phyloP scores from a whole-genome alignment of 352 stramenopile genomes.

The Albugo laibachii region DNA sequence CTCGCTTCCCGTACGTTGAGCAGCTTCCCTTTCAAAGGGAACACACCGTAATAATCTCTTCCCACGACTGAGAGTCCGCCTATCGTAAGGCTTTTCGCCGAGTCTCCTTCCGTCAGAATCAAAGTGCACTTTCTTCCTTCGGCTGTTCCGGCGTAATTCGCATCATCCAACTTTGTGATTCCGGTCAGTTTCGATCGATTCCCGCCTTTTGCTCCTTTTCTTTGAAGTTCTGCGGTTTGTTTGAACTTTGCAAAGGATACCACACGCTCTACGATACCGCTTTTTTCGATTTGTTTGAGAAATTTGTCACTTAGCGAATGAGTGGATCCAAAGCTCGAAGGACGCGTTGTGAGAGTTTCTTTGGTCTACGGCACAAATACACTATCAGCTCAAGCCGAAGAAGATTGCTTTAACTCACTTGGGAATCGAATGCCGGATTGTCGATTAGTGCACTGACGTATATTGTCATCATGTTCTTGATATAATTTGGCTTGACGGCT shows the following conservation, averaged over 20 bases:
- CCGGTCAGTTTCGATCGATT: constrained; percentile 74
- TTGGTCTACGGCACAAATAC: constrained; percentile 66
- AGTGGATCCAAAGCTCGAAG: constrained; percentile 68
- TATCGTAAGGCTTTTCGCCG: constrained; percentile 95
- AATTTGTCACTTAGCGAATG: constrained; percentile 77
- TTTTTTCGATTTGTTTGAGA: constrained; percentile 76
- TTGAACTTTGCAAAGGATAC: constrained; percentile 84
- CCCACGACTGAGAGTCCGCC: constrained; percentile 90
- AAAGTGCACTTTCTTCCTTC: constrained; percentile 87
- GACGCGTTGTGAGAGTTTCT: constrained; percentile 87
- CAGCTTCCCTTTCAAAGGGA: constrained; percentile 93
- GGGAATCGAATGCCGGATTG: constrained; percentile 95
- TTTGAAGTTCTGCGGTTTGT: constrained; percentile 78
- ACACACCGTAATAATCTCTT: constrained; percentile 92
- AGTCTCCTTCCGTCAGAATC: constrained; percentile 99
- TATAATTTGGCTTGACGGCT: constrained; percentile 85
- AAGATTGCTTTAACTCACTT: constrained; percentile 20
- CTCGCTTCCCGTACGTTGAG: constrained; percentile 98
- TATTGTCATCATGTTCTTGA: constrained; percentile 92
- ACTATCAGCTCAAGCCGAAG: background rate
- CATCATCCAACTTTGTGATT: constrained; percentile 96
- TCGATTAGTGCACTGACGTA: constrained; percentile 94
- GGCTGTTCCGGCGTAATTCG: constrained; percentile 86
- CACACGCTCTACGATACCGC: constrained; percentile 75
- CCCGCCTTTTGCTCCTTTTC: constrained; percentile 53